Evolutionary conservation across 768 basidiomycete species (phyloP).

Genomic region (Auricularia cornea): DNA sequence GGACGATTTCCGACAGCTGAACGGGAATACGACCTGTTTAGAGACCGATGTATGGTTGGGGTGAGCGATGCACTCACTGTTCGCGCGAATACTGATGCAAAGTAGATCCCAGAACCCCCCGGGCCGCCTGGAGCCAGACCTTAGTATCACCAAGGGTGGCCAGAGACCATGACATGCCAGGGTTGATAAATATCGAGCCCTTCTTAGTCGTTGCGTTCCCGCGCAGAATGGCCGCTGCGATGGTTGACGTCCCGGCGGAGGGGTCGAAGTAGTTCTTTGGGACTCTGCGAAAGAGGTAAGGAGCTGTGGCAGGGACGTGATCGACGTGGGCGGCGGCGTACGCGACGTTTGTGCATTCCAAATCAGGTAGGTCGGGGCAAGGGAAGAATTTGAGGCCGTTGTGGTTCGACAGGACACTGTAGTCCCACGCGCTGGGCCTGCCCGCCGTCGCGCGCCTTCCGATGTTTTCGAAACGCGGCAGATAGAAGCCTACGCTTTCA

Average conservation of each 20-base stretch:
- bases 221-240: not conserved
- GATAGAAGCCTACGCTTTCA: too few relatives aligned
- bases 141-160: not conserved
- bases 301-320: not conserved
- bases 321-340: not conserved
- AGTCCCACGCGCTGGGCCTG: not conserved
- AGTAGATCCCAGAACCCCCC: not conserved
- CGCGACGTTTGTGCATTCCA: not conserved
- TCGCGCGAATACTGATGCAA: not conserved
- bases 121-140: not conserved
- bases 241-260: not conserved
- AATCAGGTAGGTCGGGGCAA: not conserved
- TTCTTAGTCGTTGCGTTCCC: not conserved
- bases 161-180: not conserved
- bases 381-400: not conserved
- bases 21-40: too few relatives aligned
- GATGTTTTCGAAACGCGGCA: too few relatives aligned
- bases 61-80: not conserved
- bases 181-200: not conserved
- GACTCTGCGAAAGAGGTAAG: not conserved
- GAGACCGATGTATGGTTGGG: too few relatives aligned
- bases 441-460: too few relatives aligned
- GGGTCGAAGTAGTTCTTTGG: not conserved
- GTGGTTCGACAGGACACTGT: not conserved
- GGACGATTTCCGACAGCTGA: not conserved